phyloP scores from a whole-genome alignment of 805 yeast genomes.

The Myxozyma mucilagina region DNA sequence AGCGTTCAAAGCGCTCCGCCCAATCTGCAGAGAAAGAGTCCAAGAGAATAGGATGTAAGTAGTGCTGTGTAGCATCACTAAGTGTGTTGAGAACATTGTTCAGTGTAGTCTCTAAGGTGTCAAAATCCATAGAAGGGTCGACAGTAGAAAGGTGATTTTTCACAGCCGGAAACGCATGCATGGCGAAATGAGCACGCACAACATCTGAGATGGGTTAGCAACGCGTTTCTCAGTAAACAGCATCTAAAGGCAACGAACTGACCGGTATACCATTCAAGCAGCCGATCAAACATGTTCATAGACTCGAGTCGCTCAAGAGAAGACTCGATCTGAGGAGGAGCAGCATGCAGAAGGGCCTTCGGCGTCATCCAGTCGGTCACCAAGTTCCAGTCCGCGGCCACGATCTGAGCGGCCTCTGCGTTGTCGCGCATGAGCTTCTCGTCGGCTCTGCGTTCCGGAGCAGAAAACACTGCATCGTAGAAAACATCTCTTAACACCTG shows the following conservation, averaged over 20 bases:
- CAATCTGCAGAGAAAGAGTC: not conserved
- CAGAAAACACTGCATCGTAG: slow-evolving; percentile 21
- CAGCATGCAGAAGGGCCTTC: slow-evolving; percentile 22
- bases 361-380: slow-evolving; percentile 28
- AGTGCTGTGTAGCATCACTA: slow-evolving; percentile 23
- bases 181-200: slow-evolving; percentile 26
- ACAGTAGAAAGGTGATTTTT: not conserved
- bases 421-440: slow-evolving; percentile 1
- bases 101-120: not conserved
- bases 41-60: slow-evolving; percentile 16
- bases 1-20: slow-evolving; percentile 11
- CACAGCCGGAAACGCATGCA: slow-evolving; percentile 23
- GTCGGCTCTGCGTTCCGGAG: slow-evolving; percentile 16
- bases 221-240: not conserved
- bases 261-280: slow-evolving; percentile 31
- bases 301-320: slow-evolving; percentile 4
- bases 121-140: not conserved
- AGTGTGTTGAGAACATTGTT: slow-evolving; percentile 10
- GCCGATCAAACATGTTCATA: slow-evolving; percentile 2
- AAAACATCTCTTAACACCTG: not conserved
- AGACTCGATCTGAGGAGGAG: not conserved
- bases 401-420: not conserved
- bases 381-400: slow-evolving; percentile 17
- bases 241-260: not conserved
- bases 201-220: slow-evolving; percentile 9